A percentile compares a stretch with the other conserved stretches of the same genome.
These are phyloP conservation scores for Poronia punctata DNA, from an alignment of 495 filamentous ascomycete species.

Conservation along the genomic window DNA sequence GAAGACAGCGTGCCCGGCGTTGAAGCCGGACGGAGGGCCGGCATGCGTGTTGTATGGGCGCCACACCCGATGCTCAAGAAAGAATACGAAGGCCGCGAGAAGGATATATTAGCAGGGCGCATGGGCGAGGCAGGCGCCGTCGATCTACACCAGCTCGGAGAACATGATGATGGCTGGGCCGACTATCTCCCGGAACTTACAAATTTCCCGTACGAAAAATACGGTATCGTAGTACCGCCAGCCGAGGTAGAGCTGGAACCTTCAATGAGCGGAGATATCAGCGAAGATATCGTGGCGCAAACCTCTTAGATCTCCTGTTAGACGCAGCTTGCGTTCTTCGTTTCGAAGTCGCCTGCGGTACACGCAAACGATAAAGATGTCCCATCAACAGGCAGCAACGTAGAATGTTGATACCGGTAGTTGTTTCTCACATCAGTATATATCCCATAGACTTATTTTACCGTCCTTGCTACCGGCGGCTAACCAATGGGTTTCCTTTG, in stretches of 20 bases:
- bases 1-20: conserved; percentile 92
- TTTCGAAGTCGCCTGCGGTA: too few species aligned
- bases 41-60: conserved; percentile 92
- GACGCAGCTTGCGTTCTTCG: too few species aligned
- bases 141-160: conserved; percentile 46
- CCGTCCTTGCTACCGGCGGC: conserved; percentile 91
- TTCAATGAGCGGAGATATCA: conserved; percentile 25
- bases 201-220: conserved; percentile 65
- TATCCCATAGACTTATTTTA: conserved; percentile 93
- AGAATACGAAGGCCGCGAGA: conserved; percentile 69
- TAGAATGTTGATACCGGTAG: background rate
- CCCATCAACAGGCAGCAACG: too few species aligned
- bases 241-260: conserved; percentile 29
- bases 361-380: too few species aligned
- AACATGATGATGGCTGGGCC: conserved; percentile 68
- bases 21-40: conserved; percentile 82
- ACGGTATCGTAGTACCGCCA: conserved; percentile 52
- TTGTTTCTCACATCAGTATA: conserved; percentile 58
- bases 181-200: conserved; percentile 55
- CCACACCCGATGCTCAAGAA: conserved; percentile 75
- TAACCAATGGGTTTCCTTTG: conserved; percentile 75
- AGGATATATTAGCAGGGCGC: conserved; percentile 74
- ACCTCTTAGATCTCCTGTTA: conserved; percentile 5
- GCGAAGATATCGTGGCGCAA: conserved; percentile 14
- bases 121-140: conserved; percentile 56